Percentiles rank a stretch among this genome's conserved stretches.
phyloP scores from a whole-genome alignment of 73 alveolate genomes.

The Paramecium biaurelia region DNA sequence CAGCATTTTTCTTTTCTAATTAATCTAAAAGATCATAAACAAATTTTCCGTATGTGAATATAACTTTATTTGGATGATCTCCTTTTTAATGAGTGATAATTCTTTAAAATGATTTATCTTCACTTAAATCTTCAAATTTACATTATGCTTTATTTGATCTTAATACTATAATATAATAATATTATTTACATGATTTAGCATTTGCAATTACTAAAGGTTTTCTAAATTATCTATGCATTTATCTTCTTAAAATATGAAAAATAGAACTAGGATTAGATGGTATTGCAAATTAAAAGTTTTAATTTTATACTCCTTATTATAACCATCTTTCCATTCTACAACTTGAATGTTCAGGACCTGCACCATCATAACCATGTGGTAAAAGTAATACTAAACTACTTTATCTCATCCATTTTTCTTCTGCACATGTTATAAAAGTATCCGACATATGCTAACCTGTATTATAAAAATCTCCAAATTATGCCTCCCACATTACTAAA shows the following conservation, averaged over 20 bases:
- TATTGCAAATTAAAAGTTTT: constrained; percentile 75
- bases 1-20: constrained; percentile 38
- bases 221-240: constrained; percentile 88
- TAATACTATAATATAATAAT: constrained; percentile 38
- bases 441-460: constrained; percentile 73
- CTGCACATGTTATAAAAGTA: constrained; percentile 85
- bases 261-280: constrained; percentile 80
- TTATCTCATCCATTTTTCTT: constrained; percentile 91
- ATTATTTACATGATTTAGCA: constrained; percentile 71
- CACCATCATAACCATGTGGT: constrained; percentile 97
- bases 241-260: constrained; percentile 85
- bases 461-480: constrained; percentile 71
- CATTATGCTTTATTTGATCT: constrained; percentile 72
- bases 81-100: constrained; percentile 54
- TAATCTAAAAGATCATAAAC: constrained; percentile 65
- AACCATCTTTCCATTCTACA: constrained; percentile 90
- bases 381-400: constrained; percentile 82
- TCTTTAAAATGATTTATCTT: constrained; percentile 71
- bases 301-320: constrained; percentile 64
- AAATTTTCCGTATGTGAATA: constrained; percentile 75
- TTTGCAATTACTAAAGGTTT: constrained; percentile 83
- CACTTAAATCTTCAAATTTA: constrained; percentile 59
- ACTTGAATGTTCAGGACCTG: constrained; percentile 97
- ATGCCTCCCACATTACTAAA: constrained; percentile 94
- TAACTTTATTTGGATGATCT: constrained; percentile 42